Conservation (phyloP, 768 basidiomycete species). For the Kwoniella sp. region DNA sequence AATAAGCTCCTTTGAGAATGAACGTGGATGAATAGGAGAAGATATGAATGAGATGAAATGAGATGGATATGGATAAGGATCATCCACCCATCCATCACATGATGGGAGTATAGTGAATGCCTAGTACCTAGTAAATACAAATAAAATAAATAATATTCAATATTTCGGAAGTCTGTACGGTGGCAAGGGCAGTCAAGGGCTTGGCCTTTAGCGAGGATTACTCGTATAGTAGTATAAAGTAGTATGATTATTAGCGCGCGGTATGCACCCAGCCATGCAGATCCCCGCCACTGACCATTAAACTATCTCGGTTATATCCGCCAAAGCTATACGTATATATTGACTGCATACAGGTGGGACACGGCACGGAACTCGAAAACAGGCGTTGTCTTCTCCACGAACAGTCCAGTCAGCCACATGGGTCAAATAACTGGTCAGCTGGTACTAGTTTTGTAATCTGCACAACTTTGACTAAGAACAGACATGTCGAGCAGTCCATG, state of each 20-base stretch:
- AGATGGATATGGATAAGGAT: too few relatives aligned
- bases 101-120: not conserved
- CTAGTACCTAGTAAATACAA: not conserved
- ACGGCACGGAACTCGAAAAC: not conserved
- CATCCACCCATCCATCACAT: slow-evolving; percentile 12
- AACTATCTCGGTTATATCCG: not conserved
- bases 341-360: too few relatives aligned
- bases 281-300: not conserved
- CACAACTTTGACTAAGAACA: too few relatives aligned
- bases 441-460: too few relatives aligned
- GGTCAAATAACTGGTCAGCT: too few relatives aligned
- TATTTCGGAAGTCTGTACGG: not conserved
- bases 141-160: not conserved
- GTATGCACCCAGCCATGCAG: too few relatives aligned
- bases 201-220: not conserved
- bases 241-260: not conserved
- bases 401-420: too few relatives aligned
- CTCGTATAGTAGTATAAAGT: too few relatives aligned
- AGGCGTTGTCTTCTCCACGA: too few relatives aligned
- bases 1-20: too few relatives aligned
- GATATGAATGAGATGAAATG: slow-evolving; percentile 1
- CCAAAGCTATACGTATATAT: not conserved
- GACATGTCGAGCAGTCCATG: too few relatives aligned
- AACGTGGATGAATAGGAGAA: not conserved
- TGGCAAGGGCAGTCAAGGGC: not conserved